Percentiles rank a stretch among this genome's conserved stretches.
phyloP scores from a whole-genome alignment of 2,329 filamentous ascomycete genomes.

The Ilyonectria destructans region DNA sequence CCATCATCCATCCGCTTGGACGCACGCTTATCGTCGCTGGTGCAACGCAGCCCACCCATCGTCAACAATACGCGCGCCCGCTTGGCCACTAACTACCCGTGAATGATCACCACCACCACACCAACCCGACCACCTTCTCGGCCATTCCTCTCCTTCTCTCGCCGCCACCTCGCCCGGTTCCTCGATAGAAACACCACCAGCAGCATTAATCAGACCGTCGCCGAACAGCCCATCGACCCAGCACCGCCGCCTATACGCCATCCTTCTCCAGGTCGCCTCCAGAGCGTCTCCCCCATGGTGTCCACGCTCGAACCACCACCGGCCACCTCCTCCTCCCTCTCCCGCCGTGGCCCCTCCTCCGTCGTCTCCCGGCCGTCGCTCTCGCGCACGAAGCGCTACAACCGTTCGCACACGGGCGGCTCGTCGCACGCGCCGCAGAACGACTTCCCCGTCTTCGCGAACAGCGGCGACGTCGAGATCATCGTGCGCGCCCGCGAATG shows the following conservation, averaged over 20 bases:
- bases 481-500: slow-evolving; percentile 74
- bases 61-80: slow-evolving; percentile 26
- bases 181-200: slow-evolving; percentile 4
- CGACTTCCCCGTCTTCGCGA: slow-evolving; percentile 92
- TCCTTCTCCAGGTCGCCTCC: slow-evolving; percentile 1
- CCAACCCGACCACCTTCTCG: slow-evolving; percentile 26
- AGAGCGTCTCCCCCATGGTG: slow-evolving; percentile 66
- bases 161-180: slow-evolving; percentile 37
- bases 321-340: slow-evolving; percentile 63
- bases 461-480: slow-evolving; percentile 95
- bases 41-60: slow-evolving; percentile 27
- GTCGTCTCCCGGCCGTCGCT: slow-evolving; percentile 76
- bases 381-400: slow-evolving; percentile 78
- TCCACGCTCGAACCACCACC: slow-evolving; percentile 70
- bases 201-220: background rate
- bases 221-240: background rate
- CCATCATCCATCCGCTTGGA: too few species aligned
- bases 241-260: background rate
- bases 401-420: slow-evolving; percentile 85
- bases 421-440: slow-evolving; percentile 82
- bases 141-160: slow-evolving; percentile 21
- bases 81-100: slow-evolving; percentile 39
- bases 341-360: slow-evolving; percentile 70
- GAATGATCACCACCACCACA: slow-evolving; percentile 40
- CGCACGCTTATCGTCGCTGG: slow-evolving; percentile 31